Evolutionary conservation across 768 basidiomycete species (phyloP).

Genomic region (Pulveroboletus ravenelii): DNA sequence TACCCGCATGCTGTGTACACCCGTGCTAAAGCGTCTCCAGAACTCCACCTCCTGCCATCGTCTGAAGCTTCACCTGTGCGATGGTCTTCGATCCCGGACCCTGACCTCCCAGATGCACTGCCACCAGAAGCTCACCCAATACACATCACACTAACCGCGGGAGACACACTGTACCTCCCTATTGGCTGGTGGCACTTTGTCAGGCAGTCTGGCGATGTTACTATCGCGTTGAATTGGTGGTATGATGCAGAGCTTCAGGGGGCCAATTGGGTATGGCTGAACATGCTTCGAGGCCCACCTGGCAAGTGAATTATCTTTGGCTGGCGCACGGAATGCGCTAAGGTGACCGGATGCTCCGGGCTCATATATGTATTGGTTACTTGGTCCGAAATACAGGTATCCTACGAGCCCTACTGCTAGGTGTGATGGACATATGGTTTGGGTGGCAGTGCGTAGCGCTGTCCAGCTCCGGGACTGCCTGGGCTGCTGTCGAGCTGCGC

Average conservation of each 20-base stretch:
- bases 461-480: too few relatives aligned
- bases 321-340: too few relatives aligned
- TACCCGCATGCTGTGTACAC: conserved; percentile 67
- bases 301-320: conserved; percentile 37
- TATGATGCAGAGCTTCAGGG: conserved; percentile 77
- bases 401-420: too few relatives aligned
- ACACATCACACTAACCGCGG: conserved; percentile 57
- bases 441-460: too few relatives aligned
- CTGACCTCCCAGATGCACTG: conserved; percentile 42
- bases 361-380: too few relatives aligned
- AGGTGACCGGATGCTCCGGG: too few relatives aligned
- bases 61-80: conserved; percentile 46
- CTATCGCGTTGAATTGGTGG: conserved; percentile 85
- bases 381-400: too few relatives aligned
- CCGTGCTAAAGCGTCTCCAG: conserved; percentile 28
- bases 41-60: conserved; percentile 32
- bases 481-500: too few relatives aligned
- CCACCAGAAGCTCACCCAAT: conserved; percentile 59
- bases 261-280: conserved; percentile 64
- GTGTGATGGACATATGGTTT: too few relatives aligned
- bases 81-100: conserved; percentile 77
- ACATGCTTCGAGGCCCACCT: conserved; percentile 46
- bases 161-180: conserved; percentile 87
- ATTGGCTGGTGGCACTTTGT: conserved; percentile 94
- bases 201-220: conserved; percentile 56